Evolutionary conservation across 768 basidiomycete species (phyloP).

Genomic region (Neoboletus subvelutipes): DNA sequence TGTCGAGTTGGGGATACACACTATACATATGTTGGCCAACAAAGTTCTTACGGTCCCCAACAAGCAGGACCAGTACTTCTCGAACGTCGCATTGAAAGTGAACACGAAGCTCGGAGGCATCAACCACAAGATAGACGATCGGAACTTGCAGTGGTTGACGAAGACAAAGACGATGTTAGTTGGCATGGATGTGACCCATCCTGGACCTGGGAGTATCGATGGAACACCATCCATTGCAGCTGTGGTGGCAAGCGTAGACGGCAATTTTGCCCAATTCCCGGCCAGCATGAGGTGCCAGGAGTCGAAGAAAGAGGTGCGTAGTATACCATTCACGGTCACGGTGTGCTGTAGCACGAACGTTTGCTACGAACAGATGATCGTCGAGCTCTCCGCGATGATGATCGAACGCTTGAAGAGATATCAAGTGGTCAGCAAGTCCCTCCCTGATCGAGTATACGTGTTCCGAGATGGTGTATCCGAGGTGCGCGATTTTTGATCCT

Average conservation of each 20-base stretch:
- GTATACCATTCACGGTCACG: neutral
- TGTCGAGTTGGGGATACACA: conserved; percentile 70
- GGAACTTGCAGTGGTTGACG: conserved; percentile 61
- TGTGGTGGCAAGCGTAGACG: conserved; percentile 75
- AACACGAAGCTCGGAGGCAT: conserved; percentile 83
- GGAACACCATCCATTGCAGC: conserved; percentile 85
- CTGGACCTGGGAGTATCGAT: conserved; percentile 59
- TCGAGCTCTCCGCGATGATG: conserved; percentile 64
- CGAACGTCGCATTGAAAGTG: conserved; percentile 78
- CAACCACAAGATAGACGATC: conserved; percentile 69
- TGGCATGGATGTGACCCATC: conserved; percentile 84
- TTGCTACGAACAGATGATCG: conserved; percentile 57
- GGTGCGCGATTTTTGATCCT: conserved; percentile 37
- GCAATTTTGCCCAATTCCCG: conserved; percentile 72
- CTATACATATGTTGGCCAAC: conserved; percentile 64
- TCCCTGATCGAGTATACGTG: conserved; percentile 69
- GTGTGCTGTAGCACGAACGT: neutral
- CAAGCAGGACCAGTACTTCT: conserved; percentile 78
- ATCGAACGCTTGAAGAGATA: conserved; percentile 64
- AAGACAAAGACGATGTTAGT: conserved; percentile 77
- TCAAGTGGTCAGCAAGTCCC: conserved; percentile 48
- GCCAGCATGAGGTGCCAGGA: conserved; percentile 69
- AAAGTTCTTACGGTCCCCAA: conserved; percentile 56
- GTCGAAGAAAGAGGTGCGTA: conserved; percentile 28
- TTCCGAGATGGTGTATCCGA: conserved; percentile 85